phyloP scores from a whole-genome alignment of 345 rosid species.

The Sonneratia alba region DNA sequence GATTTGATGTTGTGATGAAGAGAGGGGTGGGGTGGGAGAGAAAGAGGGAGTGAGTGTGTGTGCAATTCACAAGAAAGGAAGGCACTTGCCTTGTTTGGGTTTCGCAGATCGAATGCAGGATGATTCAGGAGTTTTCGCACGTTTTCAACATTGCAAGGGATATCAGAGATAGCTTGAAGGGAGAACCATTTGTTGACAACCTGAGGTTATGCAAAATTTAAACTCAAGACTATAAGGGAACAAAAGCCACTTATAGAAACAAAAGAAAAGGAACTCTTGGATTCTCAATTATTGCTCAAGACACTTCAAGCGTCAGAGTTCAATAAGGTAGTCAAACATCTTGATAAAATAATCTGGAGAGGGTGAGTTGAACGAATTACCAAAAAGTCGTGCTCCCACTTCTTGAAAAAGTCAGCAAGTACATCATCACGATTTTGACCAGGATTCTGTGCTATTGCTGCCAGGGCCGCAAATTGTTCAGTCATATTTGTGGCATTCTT shows the following conservation, averaged over 20 bases:
- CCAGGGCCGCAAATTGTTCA: slow-evolving; percentile 86
- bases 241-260: not conserved
- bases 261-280: not conserved
- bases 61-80: not conserved
- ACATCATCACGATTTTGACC: slow-evolving; percentile 71
- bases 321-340: not conserved
- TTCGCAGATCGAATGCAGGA: slow-evolving; percentile 83
- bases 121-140: slow-evolving; percentile 62
- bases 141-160: slow-evolving; percentile 82
- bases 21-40: not conserved
- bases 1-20: not conserved
- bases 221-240: not conserved
- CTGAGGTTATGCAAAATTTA: slow-evolving; percentile 19
- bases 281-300: not conserved
- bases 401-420: slow-evolving; percentile 70
- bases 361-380: slow-evolving; percentile 21
- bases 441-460: slow-evolving; percentile 69
- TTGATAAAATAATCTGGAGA: not conserved
- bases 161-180: slow-evolving; percentile 76
- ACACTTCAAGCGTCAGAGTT: not conserved
- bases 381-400: slow-evolving; percentile 85
- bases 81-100: slow-evolving; percentile 71
- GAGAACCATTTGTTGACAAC: slow-evolving; percentile 97
- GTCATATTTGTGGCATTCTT: slow-evolving; percentile 84
- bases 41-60: not conserved